These are phyloP conservation scores for Tricladium varicosporioides DNA, from an alignment of 2,329 filamentous ascomycete genomes.

Conservation along the genomic window DNA sequence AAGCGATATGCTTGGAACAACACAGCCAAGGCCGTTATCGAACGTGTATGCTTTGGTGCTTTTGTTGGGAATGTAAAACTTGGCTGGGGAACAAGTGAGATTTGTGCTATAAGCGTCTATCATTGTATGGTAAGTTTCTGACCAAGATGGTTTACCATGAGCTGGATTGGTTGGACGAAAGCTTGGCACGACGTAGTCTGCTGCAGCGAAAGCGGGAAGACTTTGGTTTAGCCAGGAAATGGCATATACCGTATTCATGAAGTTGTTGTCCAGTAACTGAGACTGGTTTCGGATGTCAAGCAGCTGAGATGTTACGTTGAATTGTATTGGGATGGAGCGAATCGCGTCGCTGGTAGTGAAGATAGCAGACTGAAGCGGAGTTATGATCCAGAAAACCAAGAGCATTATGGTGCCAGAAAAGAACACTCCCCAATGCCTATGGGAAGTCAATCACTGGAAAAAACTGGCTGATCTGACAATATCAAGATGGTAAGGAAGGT, in stretches of 20 bases:
- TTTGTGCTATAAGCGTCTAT: constrained; percentile 37
- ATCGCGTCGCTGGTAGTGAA: constrained; percentile 42
- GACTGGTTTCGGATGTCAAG: constrained; percentile 33
- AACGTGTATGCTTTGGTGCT: constrained; percentile 27
- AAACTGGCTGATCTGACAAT: not conserved
- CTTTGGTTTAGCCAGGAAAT: constrained; percentile 46
- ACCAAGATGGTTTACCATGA: not conserved
- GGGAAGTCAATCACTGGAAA: not conserved
- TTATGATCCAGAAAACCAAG: constrained; percentile 53
- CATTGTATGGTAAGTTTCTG: constrained; percentile 23
- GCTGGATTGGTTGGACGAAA: constrained; percentile 31
- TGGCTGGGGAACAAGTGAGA: constrained; percentile 39
- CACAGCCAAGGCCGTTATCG: constrained; percentile 40
- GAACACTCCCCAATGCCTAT: constrained; percentile 53
- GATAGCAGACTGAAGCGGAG: constrained; percentile 54
- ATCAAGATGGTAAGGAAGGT: too few species aligned
- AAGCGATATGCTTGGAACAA: constrained; percentile 21
- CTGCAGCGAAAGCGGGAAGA: constrained; percentile 42
- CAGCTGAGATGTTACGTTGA: constrained; percentile 27
- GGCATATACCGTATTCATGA: constrained; percentile 45
- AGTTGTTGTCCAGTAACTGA: constrained; percentile 33
- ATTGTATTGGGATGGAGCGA: constrained; percentile 2
- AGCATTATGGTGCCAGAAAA: constrained; percentile 46
- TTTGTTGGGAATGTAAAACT: constrained; percentile 1
- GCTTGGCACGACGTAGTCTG: constrained; percentile 42